Evolutionary conservation across 345 rosid species (phyloP).

Genomic region (Nephelium lappaceum): DNA sequence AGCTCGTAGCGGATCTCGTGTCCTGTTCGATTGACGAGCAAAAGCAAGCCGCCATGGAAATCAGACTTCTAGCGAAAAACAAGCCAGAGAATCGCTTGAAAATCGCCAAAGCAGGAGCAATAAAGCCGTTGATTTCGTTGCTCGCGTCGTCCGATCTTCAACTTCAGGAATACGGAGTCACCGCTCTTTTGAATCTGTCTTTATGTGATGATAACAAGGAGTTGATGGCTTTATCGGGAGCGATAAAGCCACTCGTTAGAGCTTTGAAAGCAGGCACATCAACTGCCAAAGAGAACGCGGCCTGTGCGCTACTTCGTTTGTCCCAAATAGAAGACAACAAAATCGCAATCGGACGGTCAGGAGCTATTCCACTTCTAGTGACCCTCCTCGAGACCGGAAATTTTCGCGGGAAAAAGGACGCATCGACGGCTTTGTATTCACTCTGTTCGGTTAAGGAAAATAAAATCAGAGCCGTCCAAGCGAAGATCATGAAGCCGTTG

Average conservation of each 20-base stretch:
- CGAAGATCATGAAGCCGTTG: conserved; percentile 79
- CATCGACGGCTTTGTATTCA: conserved; percentile 86
- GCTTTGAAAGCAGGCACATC: conserved; percentile 74
- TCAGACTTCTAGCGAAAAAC: conserved; percentile 88
- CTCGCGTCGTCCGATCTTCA: conserved; percentile 70
- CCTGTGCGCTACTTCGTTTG: conserved; percentile 86
- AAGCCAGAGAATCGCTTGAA: conserved; percentile 80
- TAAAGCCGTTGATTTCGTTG: conserved; percentile 69
- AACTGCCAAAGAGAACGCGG: conserved; percentile 86
- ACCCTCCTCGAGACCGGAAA: conserved; percentile 69
- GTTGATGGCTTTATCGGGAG: conserved; percentile 73
- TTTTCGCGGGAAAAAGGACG: conserved; percentile 86
- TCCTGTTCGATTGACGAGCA: conserved; percentile 80
- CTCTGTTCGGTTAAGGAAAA: conserved; percentile 81
- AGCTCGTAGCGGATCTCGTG: conserved; percentile 70
- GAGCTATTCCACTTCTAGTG: conserved; percentile 78
- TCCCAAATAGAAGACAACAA: conserved; percentile 90
- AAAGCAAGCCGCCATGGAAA: conserved; percentile 97
- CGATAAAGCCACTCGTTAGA: conserved; percentile 78
- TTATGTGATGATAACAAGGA: conserved; percentile 94
- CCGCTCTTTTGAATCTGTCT: conserved; percentile 86
- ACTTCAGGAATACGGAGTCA: conserved; percentile 92
- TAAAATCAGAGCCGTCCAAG: conserved; percentile 76
- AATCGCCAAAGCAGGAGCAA: conserved; percentile 85
- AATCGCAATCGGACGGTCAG: conserved; percentile 83